Evolutionary conservation across 2,329 filamentous ascomycete species (phyloP).

Genomic region (Penicillium sp.): DNA sequence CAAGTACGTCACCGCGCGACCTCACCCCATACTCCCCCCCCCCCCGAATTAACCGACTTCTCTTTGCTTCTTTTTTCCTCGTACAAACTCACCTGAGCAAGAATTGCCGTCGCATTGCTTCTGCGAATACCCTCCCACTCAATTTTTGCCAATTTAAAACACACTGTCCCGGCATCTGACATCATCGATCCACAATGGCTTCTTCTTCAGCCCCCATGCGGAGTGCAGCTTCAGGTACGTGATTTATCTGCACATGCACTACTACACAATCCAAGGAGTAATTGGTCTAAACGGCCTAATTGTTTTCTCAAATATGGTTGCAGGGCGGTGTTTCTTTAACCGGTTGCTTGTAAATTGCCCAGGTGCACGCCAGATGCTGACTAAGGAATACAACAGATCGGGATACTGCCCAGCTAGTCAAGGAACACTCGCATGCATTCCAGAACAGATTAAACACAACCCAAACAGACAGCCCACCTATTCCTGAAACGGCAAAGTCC

Average conservation of each 20-base stretch:
- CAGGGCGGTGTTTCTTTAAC: neutral
- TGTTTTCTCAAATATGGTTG: neutral
- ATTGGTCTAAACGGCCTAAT: neutral
- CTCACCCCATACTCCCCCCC: constrained; percentile 24
- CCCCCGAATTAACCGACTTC: constrained; percentile 15
- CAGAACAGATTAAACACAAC: constrained; percentile 15
- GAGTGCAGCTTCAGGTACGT: constrained; percentile 25
- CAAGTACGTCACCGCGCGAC: constrained; percentile 39
- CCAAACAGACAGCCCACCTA: constrained; percentile 15
- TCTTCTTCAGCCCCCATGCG: constrained; percentile 18
- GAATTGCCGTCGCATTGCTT: constrained; percentile 17
- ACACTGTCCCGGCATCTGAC: constrained; percentile 17
- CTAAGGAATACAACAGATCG: constrained; percentile 12
- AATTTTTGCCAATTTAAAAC: neutral
- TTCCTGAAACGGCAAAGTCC: neutral
- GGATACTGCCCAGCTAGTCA: constrained; percentile 11
- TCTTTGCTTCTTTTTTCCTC: constrained; percentile 10
- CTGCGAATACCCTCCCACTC: constrained; percentile 13
- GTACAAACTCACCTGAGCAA: constrained; percentile 8
- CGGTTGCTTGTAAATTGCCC: neutral
- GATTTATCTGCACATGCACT: constrained; percentile 5
- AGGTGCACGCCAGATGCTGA: constrained; percentile 19
- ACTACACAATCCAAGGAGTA: neutral
- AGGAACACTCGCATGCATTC: constrained; percentile 17
- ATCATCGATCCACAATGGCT: constrained; percentile 31